Evolutionary conservation across 2,329 filamentous ascomycete species (phyloP), one percentile per base, ranked within the genome.

Genomic region (Exophiala bonariae): DNA sequence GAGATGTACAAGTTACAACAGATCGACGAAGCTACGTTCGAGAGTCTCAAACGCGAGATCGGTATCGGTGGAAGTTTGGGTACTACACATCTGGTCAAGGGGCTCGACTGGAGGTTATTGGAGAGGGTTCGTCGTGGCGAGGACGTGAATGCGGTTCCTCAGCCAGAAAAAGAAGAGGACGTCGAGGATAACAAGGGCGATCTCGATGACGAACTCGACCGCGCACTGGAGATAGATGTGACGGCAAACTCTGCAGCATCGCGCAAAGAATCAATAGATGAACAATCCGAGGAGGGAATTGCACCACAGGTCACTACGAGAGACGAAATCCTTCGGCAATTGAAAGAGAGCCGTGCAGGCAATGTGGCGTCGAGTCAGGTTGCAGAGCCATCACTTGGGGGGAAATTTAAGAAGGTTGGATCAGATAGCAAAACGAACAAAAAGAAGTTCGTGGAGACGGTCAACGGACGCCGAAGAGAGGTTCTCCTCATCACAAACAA

Each of bases 11-110:
- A 93, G 68, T 75, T 90, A 35, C 88, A 87, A 38, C 83, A 95
- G 68, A 90, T 97, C 55, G 87, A 95, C 57, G 79, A 82, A 57
- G 79, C 78, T 39, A 89, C 84, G 0, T 96, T 95, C 64, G 84
- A 92, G 59, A 82, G 79, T 59, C 67, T 92, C 32, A 76, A 86
- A 26, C 80, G 80, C 54, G 80, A 95, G 58, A 89, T 96, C 45
- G 81, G 71, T 0, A 74, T 89, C 1, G 91, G 90, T 3, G 92
- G 91, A 6, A 87, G 95, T 64, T 69, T 91, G 17, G 74, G 74
- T 11, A 89, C 83, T 59, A 95, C 90, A 11, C 89, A 96, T 74
- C 70, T 96, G 56, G 85, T 97, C 38, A 97, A 96, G 64, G 93
- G 93, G 0, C 70, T 99, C 40, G 93, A 99, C 68, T 87, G 89